phyloP scores from a whole-genome alignment of 441 rosid genomes.

The Eruca vesicaria region DNA sequence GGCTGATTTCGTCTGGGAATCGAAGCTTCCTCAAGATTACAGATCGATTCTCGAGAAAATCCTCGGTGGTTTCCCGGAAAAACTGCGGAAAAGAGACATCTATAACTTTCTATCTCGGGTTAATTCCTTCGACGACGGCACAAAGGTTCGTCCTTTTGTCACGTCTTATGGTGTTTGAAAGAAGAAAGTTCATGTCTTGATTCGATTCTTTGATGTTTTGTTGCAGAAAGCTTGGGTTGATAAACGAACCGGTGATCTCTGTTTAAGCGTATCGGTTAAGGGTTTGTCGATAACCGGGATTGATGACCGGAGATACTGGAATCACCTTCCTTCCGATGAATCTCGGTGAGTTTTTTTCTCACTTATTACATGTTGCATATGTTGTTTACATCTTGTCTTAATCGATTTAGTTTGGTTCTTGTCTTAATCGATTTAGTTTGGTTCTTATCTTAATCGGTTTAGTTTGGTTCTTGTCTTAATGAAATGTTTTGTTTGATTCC shows the following conservation, averaged over 20 bases:
- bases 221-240: slow-evolving; percentile 89
- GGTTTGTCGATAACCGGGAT: slow-evolving; percentile 84
- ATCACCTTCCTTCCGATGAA: slow-evolving; percentile 70
- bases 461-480: background rate
- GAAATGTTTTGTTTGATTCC: background rate
- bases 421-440: background rate
- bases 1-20: slow-evolving; percentile 76
- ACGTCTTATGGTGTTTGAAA: too few relatives aligned
- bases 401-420: background rate
- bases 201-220: background rate
- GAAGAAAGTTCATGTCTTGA: background rate
- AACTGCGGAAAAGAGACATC: slow-evolving; percentile 63
- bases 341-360: slow-evolving; percentile 64
- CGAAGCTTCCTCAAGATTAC: slow-evolving; percentile 62
- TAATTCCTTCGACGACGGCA: slow-evolving; percentile 62
- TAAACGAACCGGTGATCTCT: slow-evolving; percentile 67
- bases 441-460: too few relatives aligned
- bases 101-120: slow-evolving; percentile 59
- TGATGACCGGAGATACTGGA: slow-evolving; percentile 97
- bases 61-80: slow-evolving; percentile 43
- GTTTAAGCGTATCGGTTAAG: slow-evolving; percentile 63
- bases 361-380: background rate
- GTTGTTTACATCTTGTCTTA: background rate
- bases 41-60: slow-evolving; percentile 43
- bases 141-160: slow-evolving; percentile 64